Evolutionary conservation across 306 rosid species (phyloP).

Genomic region (Albizia julibrissin): DNA sequence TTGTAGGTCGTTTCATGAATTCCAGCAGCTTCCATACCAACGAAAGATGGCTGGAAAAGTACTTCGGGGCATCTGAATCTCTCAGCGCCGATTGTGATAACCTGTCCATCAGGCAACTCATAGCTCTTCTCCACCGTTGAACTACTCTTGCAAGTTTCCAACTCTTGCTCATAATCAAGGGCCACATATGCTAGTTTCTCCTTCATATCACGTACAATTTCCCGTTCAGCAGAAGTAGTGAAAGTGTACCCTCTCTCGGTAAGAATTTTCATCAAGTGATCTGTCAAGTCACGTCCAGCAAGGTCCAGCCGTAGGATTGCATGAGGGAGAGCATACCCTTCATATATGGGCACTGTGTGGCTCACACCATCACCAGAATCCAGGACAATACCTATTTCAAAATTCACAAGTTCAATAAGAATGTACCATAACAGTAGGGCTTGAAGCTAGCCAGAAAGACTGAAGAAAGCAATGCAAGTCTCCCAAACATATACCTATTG

Average conservation of each 20-base stretch:
- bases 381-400: conserved; percentile 47
- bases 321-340: conserved; percentile 56
- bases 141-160: conserved; percentile 46
- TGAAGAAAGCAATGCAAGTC: background rate
- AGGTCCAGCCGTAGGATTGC: conserved; percentile 56
- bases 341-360: conserved; percentile 57
- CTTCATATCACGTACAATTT: conserved; percentile 57
- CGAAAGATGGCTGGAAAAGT: conserved; percentile 57
- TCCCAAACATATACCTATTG: background rate
- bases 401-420: background rate
- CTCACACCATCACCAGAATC: conserved; percentile 61
- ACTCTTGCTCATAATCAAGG: conserved; percentile 50
- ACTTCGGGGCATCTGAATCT: conserved; percentile 63
- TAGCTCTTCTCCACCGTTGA: conserved; percentile 56
- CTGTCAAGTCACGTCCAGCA: conserved; percentile 55
- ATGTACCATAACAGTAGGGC: background rate
- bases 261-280: conserved; percentile 45
- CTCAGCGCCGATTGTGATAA: conserved; percentile 59
- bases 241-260: conserved; percentile 56
- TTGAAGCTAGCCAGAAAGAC: background rate
- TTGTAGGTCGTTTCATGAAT: conserved; percentile 58
- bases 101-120: conserved; percentile 59
- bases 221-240: conserved; percentile 49
- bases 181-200: conserved; percentile 56
- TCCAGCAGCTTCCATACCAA: conserved; percentile 60